A percentile compares a stretch with the other conserved stretches of the same genome.
phyloP scores from a whole-genome alignment of 2,329 filamentous ascomycete species.

The Fusarium sororula region DNA sequence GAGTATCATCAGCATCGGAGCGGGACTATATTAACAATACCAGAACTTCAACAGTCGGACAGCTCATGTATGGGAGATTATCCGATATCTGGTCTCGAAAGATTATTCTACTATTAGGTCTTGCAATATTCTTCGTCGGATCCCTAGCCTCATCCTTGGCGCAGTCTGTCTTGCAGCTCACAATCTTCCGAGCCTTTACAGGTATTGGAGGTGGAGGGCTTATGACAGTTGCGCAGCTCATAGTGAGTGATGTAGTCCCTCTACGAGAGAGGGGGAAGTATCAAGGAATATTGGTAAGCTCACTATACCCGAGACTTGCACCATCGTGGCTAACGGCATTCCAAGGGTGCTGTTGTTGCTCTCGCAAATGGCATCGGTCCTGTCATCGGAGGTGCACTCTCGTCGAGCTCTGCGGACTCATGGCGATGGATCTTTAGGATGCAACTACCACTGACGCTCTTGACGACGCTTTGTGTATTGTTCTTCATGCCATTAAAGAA shows the following conservation, averaged over 20 bases:
- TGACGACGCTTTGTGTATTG: slow-evolving; percentile 57
- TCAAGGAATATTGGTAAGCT: slow-evolving; percentile 66
- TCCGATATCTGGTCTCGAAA: slow-evolving; percentile 60
- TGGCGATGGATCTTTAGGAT: slow-evolving; percentile 65
- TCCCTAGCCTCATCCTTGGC: slow-evolving; percentile 56
- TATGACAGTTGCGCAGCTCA: slow-evolving; percentile 73
- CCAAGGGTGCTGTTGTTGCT: slow-evolving; percentile 59
- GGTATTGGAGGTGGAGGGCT: slow-evolving; percentile 76
- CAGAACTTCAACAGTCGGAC: slow-evolving; percentile 57
- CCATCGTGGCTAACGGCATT: background rate
- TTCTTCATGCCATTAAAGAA: slow-evolving; percentile 67
- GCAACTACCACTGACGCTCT: slow-evolving; percentile 60
- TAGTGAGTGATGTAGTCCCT: slow-evolving; percentile 76
- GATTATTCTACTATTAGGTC: slow-evolving; percentile 49
- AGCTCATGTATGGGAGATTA: slow-evolving; percentile 56
- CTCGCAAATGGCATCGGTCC: slow-evolving; percentile 64
- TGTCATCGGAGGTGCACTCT: slow-evolving; percentile 61
- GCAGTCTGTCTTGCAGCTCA: slow-evolving; percentile 51
- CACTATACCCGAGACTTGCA: accelerated
- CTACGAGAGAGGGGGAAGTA: slow-evolving; percentile 76
- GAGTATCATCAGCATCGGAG: slow-evolving; percentile 23
- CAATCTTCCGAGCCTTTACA: slow-evolving; percentile 53
- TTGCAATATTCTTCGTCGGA: slow-evolving; percentile 55
- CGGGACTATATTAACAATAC: background rate
- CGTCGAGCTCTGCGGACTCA: slow-evolving; percentile 55